Percentiles rank a stretch among this genome's conserved stretches.
Evolutionary conservation across 106 monocot genomes (phyloP).

Genomic region (Dioscorea alata): DNA sequence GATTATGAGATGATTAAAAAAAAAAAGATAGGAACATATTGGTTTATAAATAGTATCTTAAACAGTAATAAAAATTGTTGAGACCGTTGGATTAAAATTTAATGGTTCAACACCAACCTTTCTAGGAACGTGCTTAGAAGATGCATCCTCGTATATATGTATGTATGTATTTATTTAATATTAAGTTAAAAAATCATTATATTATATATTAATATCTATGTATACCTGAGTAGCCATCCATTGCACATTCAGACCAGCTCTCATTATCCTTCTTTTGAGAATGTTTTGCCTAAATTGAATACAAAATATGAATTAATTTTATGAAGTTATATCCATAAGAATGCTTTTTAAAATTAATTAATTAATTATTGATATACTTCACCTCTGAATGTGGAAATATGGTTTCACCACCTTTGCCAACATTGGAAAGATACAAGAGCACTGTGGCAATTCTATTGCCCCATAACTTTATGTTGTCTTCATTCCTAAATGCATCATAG

Average conservation of each 20-base stretch:
- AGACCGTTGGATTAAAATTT: no score
- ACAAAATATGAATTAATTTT: neutral
- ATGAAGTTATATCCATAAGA: no score
- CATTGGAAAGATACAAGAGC: slow-evolving; percentile 86
- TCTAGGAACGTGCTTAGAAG: no score
- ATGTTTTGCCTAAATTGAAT: slow-evolving; percentile 42
- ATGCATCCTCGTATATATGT: no score
- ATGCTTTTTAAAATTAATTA: no score
- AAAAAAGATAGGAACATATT: no score
- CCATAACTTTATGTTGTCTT: slow-evolving; percentile 49
- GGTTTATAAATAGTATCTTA: no score
- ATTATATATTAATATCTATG: neutral
- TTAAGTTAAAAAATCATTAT: neutral
- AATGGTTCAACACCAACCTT: no score
- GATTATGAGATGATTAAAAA: no score
- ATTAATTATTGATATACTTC: neutral
- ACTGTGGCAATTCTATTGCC: slow-evolving; percentile 85
- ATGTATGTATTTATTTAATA: no score
- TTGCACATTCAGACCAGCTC: slow-evolving; percentile 87
- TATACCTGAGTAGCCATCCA: slow-evolving; percentile 75
- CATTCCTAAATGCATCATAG: slow-evolving; percentile 81
- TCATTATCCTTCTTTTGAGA: slow-evolving; percentile 71
- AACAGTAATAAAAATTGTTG: no score
- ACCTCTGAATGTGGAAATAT: slow-evolving; percentile 84
- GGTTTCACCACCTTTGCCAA: slow-evolving; percentile 81